Percentiles rank a stretch among this genome's conserved stretches.
Evolutionary conservation across 192 early-diverging fungal species (phyloP).

Genomic region (Coemansia sp.): DNA sequence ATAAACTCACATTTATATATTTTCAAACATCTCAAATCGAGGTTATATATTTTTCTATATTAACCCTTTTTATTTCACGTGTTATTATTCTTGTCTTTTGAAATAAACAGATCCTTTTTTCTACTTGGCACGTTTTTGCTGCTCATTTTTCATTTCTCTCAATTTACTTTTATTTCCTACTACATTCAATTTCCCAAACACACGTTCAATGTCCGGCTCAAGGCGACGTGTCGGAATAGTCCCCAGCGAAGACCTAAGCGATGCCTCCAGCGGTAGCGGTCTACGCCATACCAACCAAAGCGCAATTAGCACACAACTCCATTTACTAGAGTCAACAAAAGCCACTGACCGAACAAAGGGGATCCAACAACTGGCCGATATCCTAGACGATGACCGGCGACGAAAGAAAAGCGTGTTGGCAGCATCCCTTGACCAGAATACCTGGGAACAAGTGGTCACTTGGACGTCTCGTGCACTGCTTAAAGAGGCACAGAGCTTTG

Average conservation of each 20-base stretch:
- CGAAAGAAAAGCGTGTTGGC: conserved; percentile 15
- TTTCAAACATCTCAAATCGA: no score
- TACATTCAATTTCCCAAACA: not conserved
- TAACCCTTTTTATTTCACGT: no score
- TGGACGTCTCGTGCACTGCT: conserved; percentile 49
- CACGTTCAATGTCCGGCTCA: conserved; percentile 21
- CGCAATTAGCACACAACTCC: conserved; percentile 28
- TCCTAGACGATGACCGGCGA: conserved; percentile 39
- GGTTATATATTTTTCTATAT: no score
- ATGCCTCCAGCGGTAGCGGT: not conserved
- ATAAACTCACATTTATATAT: no score
- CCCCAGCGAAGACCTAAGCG: conserved; percentile 25
- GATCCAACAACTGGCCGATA: conserved; percentile 34
- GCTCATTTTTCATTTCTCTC: conserved; percentile 5
- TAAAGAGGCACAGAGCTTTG: conserved; percentile 38
- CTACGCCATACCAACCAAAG: conserved; percentile 7
- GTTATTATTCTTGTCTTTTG: not conserved
- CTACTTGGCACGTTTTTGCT: conserved; percentile 1
- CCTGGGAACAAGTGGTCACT: conserved; percentile 40
- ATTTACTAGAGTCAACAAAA: conserved; percentile 43
- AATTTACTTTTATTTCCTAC: not conserved
- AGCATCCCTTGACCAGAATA: conserved; percentile 15
- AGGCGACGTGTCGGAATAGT: conserved; percentile 41
- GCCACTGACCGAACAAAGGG: conserved; percentile 44
- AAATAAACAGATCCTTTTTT: not conserved